Evolutionary conservation across 2,329 filamentous ascomycete genomes (phyloP).

Genomic region (Cephalotrichum gorgonifer): DNA sequence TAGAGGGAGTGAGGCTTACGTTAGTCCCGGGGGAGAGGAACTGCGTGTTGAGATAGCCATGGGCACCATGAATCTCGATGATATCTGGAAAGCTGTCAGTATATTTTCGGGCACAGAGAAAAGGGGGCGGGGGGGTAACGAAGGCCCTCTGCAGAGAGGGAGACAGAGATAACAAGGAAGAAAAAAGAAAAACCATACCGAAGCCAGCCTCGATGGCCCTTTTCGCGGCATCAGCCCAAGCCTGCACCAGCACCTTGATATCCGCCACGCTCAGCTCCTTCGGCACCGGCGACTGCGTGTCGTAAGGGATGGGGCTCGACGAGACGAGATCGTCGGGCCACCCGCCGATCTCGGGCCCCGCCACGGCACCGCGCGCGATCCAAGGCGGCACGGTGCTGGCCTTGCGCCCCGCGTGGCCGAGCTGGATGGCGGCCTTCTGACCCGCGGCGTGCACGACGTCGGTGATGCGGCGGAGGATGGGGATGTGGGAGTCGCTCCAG

Average conservation of each 20-base stretch:
- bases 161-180: too few relatives aligned
- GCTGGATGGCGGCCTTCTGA: conserved; percentile 68
- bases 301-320: conserved; percentile 46
- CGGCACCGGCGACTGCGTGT: conserved; percentile 48
- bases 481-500: conserved; percentile 78
- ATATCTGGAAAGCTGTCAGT: conserved; percentile 36
- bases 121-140: too few relatives aligned
- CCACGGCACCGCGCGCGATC: conserved; percentile 40
- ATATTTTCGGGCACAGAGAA: neutral
- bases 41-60: conserved; percentile 57
- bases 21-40: conserved; percentile 54
- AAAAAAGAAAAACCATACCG: conserved; percentile 4
- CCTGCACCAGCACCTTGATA: conserved; percentile 53
- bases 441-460: conserved; percentile 74
- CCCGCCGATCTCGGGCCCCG: conserved; percentile 39
- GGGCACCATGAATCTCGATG: conserved; percentile 57
- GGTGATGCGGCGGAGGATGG: conserved; percentile 56
- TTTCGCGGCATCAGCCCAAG: conserved; percentile 48
- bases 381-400: conserved; percentile 53
- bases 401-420: conserved; percentile 71
- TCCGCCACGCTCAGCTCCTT: conserved; percentile 59
- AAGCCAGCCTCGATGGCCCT: conserved; percentile 59
- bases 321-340: conserved; percentile 47
- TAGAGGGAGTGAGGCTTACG: conserved; percentile 17
- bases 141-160: too few relatives aligned